Base-by-base conservation (phyloP, 768 basidiomycete genomes). In the Rhizopogon vesiculosus region DNA sequence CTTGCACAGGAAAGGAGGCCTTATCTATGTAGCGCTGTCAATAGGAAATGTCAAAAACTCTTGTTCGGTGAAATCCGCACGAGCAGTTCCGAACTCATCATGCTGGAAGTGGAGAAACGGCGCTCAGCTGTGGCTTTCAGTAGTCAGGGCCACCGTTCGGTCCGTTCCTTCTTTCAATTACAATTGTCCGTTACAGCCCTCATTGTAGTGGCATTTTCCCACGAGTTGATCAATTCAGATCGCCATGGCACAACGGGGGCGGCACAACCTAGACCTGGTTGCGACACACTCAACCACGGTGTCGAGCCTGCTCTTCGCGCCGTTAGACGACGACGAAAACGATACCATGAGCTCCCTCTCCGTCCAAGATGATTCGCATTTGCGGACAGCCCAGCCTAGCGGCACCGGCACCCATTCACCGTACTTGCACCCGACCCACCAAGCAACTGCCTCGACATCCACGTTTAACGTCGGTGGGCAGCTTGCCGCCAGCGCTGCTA, bases 371-470 rank as follows among this genome's bases (percentile, higher is more conserved):
- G 57, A 58, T 45, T 29, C 46, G 10, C 44, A 42, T 48, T 53
- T 55, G 31, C 35, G 48, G 0, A 52, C 48, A 9, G 46, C 52
- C 0, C 61, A 54, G 18, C n/a, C 56, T 1, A 40, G 39, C n/a
- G 56, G 53, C 28, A 52, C 42, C 1, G 59, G 60, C 50, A 57
- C 67, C 13, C 67, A 65, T 48, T 76, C 75, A 0, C 75, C 75
- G 6, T 77, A 77, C 60, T 59, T 70, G 56, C 71, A 76, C 45
- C 54, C 71, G 50, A 61, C 72, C 7, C 66, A 64, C 50, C 68
- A 68, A 35, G 67, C 70, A 7, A 64, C 69, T 5, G 68, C 70
- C 18, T 74, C 74, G 15, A 66, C 73, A 9, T 70, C 73, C 38
- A 70, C 72, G 9, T 73, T 74, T 59, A 73, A 73, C 59, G 64